Percentiles rank a stretch among this genome's conserved stretches.
Evolutionary conservation across 768 basidiomycete species (phyloP).

Genomic region (Boletus fagicola): DNA sequence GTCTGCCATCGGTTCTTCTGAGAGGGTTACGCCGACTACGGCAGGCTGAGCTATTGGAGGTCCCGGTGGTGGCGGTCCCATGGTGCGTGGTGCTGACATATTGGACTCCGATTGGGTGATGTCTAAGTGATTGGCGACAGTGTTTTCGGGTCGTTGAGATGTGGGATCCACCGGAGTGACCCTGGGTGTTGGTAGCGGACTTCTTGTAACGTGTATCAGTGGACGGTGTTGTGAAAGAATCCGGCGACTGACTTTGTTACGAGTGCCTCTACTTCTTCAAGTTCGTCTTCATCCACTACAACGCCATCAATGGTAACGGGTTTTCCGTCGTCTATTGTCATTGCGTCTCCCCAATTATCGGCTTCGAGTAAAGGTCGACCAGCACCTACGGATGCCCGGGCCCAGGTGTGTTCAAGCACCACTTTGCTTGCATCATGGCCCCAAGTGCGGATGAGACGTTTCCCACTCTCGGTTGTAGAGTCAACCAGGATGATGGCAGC

Average conservation of each 20-base stretch:
- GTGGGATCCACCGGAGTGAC: conserved; percentile 46
- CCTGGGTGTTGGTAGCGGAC: conserved; percentile 61
- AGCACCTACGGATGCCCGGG: conserved; percentile 41
- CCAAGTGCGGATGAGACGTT: conserved; percentile 60
- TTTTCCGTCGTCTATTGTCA: conserved; percentile 33
- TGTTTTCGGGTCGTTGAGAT: conserved; percentile 11
- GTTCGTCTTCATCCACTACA: conserved; percentile 37
- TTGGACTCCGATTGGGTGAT: not conserved
- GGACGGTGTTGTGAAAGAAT: conserved; percentile 9
- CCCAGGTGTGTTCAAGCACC: conserved; percentile 57
- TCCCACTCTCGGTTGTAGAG: conserved; percentile 47
- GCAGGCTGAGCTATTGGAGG: not conserved
- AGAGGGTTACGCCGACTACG: not conserved
- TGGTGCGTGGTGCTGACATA: not conserved
- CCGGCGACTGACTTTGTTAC: conserved; percentile 44
- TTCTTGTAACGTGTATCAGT: conserved; percentile 41
- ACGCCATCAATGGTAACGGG: conserved; percentile 35
- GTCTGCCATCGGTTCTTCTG: conserved; percentile 5
- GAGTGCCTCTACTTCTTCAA: conserved; percentile 37
- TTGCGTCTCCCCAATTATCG: conserved; percentile 53
- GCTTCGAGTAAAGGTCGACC: conserved; percentile 44
- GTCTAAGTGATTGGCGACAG: conserved; percentile 1
- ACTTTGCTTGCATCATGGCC: conserved; percentile 45
- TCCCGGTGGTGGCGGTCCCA: not conserved
- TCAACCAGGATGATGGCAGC: conserved; percentile 63